Evolutionary conservation across 73 alveolate species (phyloP), one percentile per base, ranked within the genome.

Genomic region (Paramecium primaurelia): DNA sequence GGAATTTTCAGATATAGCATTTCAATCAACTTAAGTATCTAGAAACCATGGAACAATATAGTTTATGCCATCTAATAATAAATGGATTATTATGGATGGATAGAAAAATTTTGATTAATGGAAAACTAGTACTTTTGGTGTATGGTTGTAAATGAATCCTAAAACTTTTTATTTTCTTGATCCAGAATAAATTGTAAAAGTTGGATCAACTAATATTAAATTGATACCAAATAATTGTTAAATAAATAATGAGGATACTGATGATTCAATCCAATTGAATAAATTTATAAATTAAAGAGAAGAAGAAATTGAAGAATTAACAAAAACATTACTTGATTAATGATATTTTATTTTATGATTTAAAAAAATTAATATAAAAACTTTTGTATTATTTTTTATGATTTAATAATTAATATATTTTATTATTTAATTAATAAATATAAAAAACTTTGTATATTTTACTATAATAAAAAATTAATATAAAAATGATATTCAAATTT

Each of bases 81-180:
- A 64, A 25, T 64, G 84, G 84, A 64, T 64, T 32, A 64, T 64
- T 0, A 64, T 64, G 84, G 84, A 64, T 64, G 84, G 84, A 4
- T 28, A 64, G 22, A 3, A 2, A 12, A 1, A 8, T 20, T 3
- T 12, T 12, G 84, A 64, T 3, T 11, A 16, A 4, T 64, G 84
- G 84, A 64, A 64, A n/a, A 11, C 1, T n/a, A 64, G 84, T 64
- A 12, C 84, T 11, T 64, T 28, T 28, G 84, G 84, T 28, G 84
- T 64, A 7, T 64, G 84, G 84, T 26, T 64, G 45, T 18, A 64
- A 4, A 64, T 64, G 45, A 64, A 34, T 2, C 47, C 42, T 0
- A 28, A 64, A 8, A 64, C 84, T 0, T 64, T 12, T 14, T 64
- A 64, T 32, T 64, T 4, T 64, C 12, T 64, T 28, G 84, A 64